Percentiles rank a stretch among this genome's conserved stretches.
Evolutionary conservation across 108 stramenopile genomes (phyloP).

Genomic region (Stephanodiscus triporus): DNA sequence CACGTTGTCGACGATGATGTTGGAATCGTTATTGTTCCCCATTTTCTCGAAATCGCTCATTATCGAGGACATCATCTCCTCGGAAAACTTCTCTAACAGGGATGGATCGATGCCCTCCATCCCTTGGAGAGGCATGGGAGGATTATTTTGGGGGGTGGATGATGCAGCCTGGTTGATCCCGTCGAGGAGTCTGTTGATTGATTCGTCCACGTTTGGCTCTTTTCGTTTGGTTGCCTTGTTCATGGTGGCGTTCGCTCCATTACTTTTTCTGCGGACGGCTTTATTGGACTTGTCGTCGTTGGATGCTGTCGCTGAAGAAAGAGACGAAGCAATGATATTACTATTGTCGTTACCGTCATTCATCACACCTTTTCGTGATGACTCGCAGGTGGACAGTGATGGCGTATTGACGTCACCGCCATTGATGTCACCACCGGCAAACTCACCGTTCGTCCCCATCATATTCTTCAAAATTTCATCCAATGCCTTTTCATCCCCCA

Average conservation of each 20-base stretch:
- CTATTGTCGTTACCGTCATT: not conserved
- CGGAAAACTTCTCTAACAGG: constrained; percentile 60
- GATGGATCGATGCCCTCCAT: constrained; percentile 43
- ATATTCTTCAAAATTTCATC: constrained; percentile 22
- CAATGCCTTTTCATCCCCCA: constrained; percentile 14
- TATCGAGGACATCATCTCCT: constrained; percentile 74
- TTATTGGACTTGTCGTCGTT: constrained; percentile 7
- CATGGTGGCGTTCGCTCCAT: constrained; percentile 1
- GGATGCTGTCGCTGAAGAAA: constrained; percentile 5
- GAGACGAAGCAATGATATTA: not conserved
- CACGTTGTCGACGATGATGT: constrained; percentile 81
- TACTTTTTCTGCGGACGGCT: constrained; percentile 5
- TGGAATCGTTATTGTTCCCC: constrained; percentile 31
- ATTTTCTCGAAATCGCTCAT: constrained; percentile 74
- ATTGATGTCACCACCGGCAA: too few species aligned
- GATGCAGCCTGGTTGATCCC: constrained; percentile 37
- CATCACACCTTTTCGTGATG: not conserved
- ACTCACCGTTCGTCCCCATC: constrained; percentile 8
- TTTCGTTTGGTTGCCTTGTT: not conserved
- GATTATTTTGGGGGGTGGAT: constrained; percentile 14
- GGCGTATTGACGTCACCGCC: not conserved
- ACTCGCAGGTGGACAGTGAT: not conserved
- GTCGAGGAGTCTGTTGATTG: constrained; percentile 54
- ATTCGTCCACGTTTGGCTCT: constrained; percentile 48
- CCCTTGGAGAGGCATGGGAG: not conserved